Evolutionary conservation across 768 basidiomycete species (phyloP).

Genomic region (Boletus tylopilopsis): DNA sequence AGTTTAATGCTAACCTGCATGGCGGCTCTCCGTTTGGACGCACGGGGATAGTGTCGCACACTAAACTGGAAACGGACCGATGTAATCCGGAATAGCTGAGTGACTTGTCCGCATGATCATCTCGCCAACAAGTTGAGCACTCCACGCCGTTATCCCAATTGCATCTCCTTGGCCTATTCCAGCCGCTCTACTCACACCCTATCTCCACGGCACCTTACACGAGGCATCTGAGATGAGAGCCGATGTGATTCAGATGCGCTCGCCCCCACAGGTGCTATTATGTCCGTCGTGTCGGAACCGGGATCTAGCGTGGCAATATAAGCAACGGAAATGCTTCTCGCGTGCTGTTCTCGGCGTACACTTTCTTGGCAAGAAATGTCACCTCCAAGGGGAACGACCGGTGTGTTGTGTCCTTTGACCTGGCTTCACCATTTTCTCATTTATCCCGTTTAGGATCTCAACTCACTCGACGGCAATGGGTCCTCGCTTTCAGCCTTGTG

Average conservation of each 20-base stretch:
- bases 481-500: conserved; percentile 62
- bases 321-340: conserved; percentile 1
- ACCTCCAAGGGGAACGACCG: conserved; percentile 40
- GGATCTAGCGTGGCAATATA: conserved; percentile 10
- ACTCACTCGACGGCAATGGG: conserved; percentile 44
- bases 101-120: conserved; percentile 8
- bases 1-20: neutral
- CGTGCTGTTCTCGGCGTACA: conserved; percentile 1
- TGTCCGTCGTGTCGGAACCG: conserved; percentile 6
- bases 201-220: neutral
- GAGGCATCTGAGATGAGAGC: neutral
- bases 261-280: neutral
- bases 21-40: neutral
- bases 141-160: neutral
- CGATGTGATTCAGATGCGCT: neutral
- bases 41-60: neutral
- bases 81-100: neutral
- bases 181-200: neutral
- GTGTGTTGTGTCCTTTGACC: conserved; percentile 21
- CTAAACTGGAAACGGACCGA: neutral
- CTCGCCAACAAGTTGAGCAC: neutral
- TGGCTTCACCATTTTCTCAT: neutral
- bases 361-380: conserved; percentile 29
- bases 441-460: conserved; percentile 30
- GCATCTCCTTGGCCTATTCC: conserved; percentile 1